Evolutionary conservation across 2,329 filamentous ascomycete genomes (phyloP).

Genomic region (Cyphellophora europaea): DNA sequence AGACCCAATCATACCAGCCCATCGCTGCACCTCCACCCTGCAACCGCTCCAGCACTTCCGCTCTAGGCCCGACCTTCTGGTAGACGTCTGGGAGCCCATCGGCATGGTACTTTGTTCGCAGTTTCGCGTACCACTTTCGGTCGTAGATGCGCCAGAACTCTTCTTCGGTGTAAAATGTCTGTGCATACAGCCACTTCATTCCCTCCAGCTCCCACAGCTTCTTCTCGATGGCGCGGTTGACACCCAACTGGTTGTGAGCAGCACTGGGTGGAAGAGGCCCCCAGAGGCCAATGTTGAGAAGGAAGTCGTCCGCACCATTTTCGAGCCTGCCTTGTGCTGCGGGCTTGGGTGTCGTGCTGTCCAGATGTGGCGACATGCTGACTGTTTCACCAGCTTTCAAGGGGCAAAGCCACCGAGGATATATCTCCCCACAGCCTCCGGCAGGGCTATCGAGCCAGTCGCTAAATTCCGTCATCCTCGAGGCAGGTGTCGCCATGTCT

Average conservation of each 20-base stretch:
- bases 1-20: conserved; percentile 13
- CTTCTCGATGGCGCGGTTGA: conserved; percentile 62
- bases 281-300: conserved; percentile 62
- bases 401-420: conserved; percentile 53
- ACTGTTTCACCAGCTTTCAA: conserved; percentile 18
- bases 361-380: conserved; percentile 12
- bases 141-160: conserved; percentile 37
- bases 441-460: conserved; percentile 37
- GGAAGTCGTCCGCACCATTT: conserved; percentile 10
- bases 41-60: conserved; percentile 2
- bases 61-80: conserved; percentile 25
- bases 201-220: conserved; percentile 62
- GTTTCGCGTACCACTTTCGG: conserved; percentile 25
- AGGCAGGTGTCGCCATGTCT: conserved; percentile 50
- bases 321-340: not conserved
- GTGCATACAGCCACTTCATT: conserved; percentile 80
- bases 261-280: conserved; percentile 55
- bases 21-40: not conserved
- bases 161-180: conserved; percentile 67
- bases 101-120: conserved; percentile 31
- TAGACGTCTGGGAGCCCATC: conserved; percentile 25
- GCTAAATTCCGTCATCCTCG: conserved; percentile 42
- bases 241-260: conserved; percentile 49
- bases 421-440: conserved; percentile 26
- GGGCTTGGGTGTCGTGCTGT: not conserved